Base-by-base conservation (phyloP, 306 rosid genomes). In the Purshia tridentata region DNA sequence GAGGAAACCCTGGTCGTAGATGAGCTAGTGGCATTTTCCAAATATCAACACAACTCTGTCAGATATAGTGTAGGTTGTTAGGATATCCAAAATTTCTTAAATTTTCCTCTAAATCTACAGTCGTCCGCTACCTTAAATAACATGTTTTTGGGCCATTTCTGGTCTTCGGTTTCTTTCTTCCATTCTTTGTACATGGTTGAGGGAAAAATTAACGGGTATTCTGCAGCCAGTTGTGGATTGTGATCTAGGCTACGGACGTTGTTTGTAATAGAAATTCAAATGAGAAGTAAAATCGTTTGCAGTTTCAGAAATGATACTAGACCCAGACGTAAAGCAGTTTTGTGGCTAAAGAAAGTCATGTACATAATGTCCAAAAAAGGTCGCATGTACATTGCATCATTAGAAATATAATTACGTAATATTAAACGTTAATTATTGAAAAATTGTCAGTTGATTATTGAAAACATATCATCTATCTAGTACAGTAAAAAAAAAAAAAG, bases 1-100 rank as follows among this genome's bases (percentile, higher is more conserved):
- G 88, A 48, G 88, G 82, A 78, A 90, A 93, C 82, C 88, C 88
- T 3, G 80, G 39, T 37, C 84, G 93, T 82, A 82, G 92, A 86
- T 85, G 92, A 93, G 66, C 68, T 52, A 29, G 50, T 73, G 76
- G 41, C 63, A 13, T 77, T 54, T 23, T 20, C 67, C 23, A 6
- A 37, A 29, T 40, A 20, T 40, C 6, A 8, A 6, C 11, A 50
- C 56, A 54, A 49, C 46, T 70, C 54, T 45, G 56, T 56, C n/a
- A 20, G 23, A 72, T 22, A 45, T 14, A 5, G 23, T 50, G 19
- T 73, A 57, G 2, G 35, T 16, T 22, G 20, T 22, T 22, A 46
- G 19, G 59, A 15, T 20, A 58, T 42, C 58, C 13, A 0, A 48
- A 70, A n/a, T 41, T 37, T 4, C 39, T 69, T 6, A 35, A 50